Evolutionary conservation across 1,284 basidiomycete genomes (phyloP), one percentile per base, ranked within the genome.

Genomic region (Rhodotorula mucilaginosa): DNA sequence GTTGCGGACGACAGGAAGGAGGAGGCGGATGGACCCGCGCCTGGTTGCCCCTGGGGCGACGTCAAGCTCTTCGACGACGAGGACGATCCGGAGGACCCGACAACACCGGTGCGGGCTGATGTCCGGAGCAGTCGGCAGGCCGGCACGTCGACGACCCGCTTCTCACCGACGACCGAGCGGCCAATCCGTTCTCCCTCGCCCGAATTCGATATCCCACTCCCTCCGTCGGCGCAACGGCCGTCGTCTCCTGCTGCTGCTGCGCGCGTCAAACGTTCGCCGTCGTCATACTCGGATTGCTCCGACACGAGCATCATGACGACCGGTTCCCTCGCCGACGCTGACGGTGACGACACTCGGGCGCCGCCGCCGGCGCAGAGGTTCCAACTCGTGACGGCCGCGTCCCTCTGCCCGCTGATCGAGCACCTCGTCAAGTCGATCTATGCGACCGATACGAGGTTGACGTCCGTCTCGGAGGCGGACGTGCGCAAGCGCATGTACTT

Each of bases 371-470:
- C 10, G 5, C 54, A 48, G 29, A 7, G 5, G 10, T 72, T 68
- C 51, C 64, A 68, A 61, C 70, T 72, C 60, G 64, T 72, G 31
- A 68, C 67, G 16, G 46, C 66, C 16, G 5, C 48, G 21, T 54
- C 66, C 15, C 68, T 68, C 57, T 39, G 49, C 2, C 64, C 72
- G 29, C 56, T 65, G 6, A 19, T 70, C 44, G 39, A 49, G 39
- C 5, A 29, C 3, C 18, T 64, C 61, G 46, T 66, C 57, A 4
- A 19, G 10, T 5, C 13, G 10, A 31, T 62, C 29, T 59, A 64
- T 64, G n/a, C 61, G 15, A 44, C 54, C n/a, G 39, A 19, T 3
- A 44, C 26, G 18, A 21, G n/a, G 15, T n/a, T 23, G n/a, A 5
- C 57, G 23, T 65, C 65, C 21, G 61, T 70, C 5, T 61, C 59